Conservation (phyloP, 225 moss, liverwort and hornwort species). For the Pseudisothecium myosuroides region DNA sequence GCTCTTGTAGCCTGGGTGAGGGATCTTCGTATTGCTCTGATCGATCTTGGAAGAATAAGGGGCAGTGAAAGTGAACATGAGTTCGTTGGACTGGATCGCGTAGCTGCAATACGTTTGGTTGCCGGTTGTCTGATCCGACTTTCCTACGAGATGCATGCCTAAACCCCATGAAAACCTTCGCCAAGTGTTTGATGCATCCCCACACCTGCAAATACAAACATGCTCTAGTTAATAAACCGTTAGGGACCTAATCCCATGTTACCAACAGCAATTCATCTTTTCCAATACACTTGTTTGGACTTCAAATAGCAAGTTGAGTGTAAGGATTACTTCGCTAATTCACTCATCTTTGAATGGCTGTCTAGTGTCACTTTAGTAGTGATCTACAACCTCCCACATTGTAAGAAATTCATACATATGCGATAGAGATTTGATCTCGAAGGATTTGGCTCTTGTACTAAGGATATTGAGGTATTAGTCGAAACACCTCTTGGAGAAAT, state of each 20-base stretch:
- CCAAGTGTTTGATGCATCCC: conserved; percentile 91
- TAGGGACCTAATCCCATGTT: neutral
- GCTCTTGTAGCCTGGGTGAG: conserved; percentile 51
- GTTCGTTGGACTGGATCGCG: conserved; percentile 66
- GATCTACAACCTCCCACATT: neutral
- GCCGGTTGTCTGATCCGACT: conserved; percentile 88
- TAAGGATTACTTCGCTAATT: too few species aligned
- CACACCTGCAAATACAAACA: conserved; percentile 33
- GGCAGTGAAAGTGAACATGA: conserved; percentile 73
- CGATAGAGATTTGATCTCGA: neutral
- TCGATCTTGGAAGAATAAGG: conserved; percentile 79
- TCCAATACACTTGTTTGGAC: neutral
- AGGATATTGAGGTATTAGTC: neutral
- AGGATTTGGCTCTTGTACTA: neutral
- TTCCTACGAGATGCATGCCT: conserved; percentile 92
- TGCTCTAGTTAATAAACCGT: neutral
- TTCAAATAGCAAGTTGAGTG: neutral
- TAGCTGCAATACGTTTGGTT: conserved; percentile 91
- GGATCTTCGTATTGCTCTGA: conserved; percentile 41
- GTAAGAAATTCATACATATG: neutral
- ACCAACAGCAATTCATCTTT: neutral
- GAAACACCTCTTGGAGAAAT: neutral
- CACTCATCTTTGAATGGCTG: neutral
- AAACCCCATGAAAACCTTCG: conserved; percentile 91
- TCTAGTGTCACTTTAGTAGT: neutral